Percentiles rank a stretch among this genome's conserved stretches.
phyloP scores from a whole-genome alignment of 192 early-diverging fungal genomes.

The Linnemannia exigua region DNA sequence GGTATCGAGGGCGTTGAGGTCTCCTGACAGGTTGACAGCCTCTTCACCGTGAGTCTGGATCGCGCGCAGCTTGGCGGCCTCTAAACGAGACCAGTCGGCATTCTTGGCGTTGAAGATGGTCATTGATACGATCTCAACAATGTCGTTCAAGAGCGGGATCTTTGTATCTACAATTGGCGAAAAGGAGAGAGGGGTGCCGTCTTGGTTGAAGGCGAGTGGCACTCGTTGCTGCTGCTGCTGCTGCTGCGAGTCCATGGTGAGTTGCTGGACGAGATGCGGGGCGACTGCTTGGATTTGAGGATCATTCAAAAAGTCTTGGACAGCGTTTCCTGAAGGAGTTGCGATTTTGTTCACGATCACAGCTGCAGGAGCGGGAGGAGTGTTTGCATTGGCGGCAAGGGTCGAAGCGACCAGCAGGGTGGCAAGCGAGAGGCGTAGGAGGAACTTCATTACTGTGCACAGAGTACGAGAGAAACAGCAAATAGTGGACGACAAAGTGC shows the following conservation, averaged over 20 bases:
- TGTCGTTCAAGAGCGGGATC: slow-evolving; percentile 22
- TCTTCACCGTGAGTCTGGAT: slow-evolving; percentile 17
- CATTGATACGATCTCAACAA: slow-evolving; percentile 18
- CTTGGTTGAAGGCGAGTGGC: not conserved
- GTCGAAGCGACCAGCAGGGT: slow-evolving; percentile 1
- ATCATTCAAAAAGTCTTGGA: slow-evolving; percentile 10
- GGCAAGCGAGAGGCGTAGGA: slow-evolving; percentile 6
- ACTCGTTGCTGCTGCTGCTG: not conserved
- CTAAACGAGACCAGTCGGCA: slow-evolving; percentile 17
- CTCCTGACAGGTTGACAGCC: not conserved
- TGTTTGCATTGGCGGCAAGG: not conserved
- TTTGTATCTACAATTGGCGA: not conserved
- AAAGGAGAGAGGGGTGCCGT: not conserved
- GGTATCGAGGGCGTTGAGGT: slow-evolving; percentile 3
- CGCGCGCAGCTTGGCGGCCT: slow-evolving; percentile 11
- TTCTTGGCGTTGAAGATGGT: slow-evolving; percentile 11
- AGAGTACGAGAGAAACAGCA: not conserved
- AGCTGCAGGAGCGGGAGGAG: no score
- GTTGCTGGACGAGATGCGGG: slow-evolving; percentile 13
- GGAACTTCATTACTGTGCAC: slow-evolving; percentile 15
- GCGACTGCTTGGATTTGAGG: slow-evolving; percentile 3
- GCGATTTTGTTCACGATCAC: not conserved
- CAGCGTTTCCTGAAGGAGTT: not conserved
- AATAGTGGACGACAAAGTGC: no score
- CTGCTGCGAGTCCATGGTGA: not conserved